Evolutionary conservation across 352 stramenopile genomes (phyloP).

Genomic region (Halophytophthora polymorphica): DNA sequence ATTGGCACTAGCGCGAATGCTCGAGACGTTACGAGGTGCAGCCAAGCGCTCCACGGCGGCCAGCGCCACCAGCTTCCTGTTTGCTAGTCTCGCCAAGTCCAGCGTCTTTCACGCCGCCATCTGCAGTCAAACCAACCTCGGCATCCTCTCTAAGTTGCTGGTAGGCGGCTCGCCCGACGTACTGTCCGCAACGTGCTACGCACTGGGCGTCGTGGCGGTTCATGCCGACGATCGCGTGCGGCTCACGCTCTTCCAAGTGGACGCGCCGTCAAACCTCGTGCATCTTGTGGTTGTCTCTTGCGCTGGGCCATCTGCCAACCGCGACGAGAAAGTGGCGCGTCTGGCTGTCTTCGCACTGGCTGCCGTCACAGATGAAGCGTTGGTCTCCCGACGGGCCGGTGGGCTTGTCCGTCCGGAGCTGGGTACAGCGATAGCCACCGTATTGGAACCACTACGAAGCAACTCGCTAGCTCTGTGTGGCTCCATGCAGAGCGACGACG

Average conservation of each 20-base stretch:
- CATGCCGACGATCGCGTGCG: conserved; percentile 34
- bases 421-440: conserved; percentile 2
- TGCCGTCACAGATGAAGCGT: conserved; percentile 25
- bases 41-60: conserved; percentile 56
- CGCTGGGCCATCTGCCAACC: conserved; percentile 2
- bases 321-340: conserved; percentile 34
- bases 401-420: conserved; percentile 15
- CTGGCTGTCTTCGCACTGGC: conserved; percentile 51
- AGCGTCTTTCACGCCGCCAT: conserved; percentile 39
- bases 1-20: conserved; percentile 26
- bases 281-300: conserved; percentile 35
- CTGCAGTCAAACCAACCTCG: conserved; percentile 52
- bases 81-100: conserved; percentile 54
- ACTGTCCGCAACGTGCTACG: conserved; percentile 44
- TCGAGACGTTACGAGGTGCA: conserved; percentile 64
- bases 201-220: conserved; percentile 45
- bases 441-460: conserved; percentile 10
- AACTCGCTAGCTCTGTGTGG: conserved; percentile 19
- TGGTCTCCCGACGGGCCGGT: conserved; percentile 18
- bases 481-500: conserved; percentile 11
- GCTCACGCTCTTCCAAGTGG: conserved; percentile 49
- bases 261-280: conserved; percentile 40
- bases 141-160: conserved; percentile 65
- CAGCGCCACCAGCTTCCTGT: conserved; percentile 53
- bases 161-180: conserved; percentile 52